Evolutionary conservation across 164 flowering plant species (phyloP), one percentile per base, ranked within the genome.

Genomic region (Sextonia rubra): DNA sequence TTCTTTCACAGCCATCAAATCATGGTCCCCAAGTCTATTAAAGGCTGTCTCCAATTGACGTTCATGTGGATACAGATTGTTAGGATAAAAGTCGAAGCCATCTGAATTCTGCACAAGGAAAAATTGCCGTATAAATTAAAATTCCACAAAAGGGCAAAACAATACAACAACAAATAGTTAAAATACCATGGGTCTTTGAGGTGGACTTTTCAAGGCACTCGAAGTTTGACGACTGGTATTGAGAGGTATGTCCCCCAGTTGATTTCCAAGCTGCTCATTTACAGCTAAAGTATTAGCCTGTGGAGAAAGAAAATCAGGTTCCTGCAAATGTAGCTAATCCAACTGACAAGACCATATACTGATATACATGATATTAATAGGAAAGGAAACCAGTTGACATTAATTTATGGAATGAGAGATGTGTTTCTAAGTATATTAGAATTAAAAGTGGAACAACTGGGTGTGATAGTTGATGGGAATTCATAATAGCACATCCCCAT

Each of bases 201-300:
- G 66, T 73, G 82, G 88, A 66, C 64, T 74, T 60, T 74, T 80
- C 56, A 73, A 73, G 60, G 70, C 69, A 60, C 69, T 73, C 70
- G 56, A 52, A 62, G 70, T 52, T 60, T 72, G 70, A 65, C 47
- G 72, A 58, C 69, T 81, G 73, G 66, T 84, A 62, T 73, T 79
- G 71, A 68, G 61, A 64, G 72, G 74, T 37, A 69, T 78, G 63
- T 60, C 69, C 56, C 44, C 76, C 64, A 60, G 52, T 68, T 81
- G 78, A 71, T 68, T 75, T 74, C 70, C 88, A 60, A 64, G 71
- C 68, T 71, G 48, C 47, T 78, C 69, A 52, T 76, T 80, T 48
- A 80, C 47, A 23, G 88, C 88, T 70, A 72, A 65, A 20, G 83
- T 77, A 79, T 76, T 83, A 64, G 86, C 92, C 97, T 90, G 90